Evolutionary conservation across 768 basidiomycete genomes (phyloP).

Genomic region (Pluteus cervinus): DNA sequence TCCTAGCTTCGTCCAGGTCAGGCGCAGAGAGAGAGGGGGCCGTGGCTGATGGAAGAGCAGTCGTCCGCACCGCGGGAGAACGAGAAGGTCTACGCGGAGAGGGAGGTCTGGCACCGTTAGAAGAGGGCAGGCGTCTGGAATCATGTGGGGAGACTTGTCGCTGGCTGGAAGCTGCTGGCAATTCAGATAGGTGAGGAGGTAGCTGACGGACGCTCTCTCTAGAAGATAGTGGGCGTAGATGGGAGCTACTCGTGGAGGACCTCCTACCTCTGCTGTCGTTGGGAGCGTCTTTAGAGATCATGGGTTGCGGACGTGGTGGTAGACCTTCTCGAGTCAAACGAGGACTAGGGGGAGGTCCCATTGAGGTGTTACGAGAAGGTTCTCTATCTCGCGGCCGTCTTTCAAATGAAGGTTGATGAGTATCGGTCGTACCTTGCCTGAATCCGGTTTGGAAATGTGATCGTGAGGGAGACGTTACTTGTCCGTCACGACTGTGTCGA

Average conservation of each 20-base stretch:
- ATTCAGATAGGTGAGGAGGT: conserved; percentile 50
- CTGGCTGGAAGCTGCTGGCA: conserved; percentile 21
- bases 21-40: conserved; percentile 27
- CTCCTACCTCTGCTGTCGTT: conserved; percentile 31
- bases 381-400: conserved; percentile 23
- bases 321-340: conserved; percentile 25
- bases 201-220: conserved; percentile 43
- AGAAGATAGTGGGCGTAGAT: conserved; percentile 36
- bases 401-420: too few species aligned
- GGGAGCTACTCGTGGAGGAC: conserved; percentile 48
- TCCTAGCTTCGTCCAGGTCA: conserved; percentile 61
- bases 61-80: conserved; percentile 31
- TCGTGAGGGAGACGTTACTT: too few species aligned
- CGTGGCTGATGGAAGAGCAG: conserved; percentile 18
- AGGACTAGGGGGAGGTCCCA: conserved; percentile 33
- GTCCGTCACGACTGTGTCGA: too few species aligned
- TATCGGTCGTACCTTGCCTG: too few species aligned
- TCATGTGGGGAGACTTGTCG: conserved; percentile 40
- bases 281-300: conserved; percentile 24
- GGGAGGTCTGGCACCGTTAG: too few species aligned
- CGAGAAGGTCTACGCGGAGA: too few species aligned
- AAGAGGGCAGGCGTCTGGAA: too few species aligned
- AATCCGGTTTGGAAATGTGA: too few species aligned
- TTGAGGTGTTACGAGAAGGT: too few species aligned
- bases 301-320: conserved; percentile 13